Evolutionary conservation across 306 rosid genomes (phyloP), one percentile per base, ranked within the genome.

Genomic region (Elaeagnus macrophylla): DNA sequence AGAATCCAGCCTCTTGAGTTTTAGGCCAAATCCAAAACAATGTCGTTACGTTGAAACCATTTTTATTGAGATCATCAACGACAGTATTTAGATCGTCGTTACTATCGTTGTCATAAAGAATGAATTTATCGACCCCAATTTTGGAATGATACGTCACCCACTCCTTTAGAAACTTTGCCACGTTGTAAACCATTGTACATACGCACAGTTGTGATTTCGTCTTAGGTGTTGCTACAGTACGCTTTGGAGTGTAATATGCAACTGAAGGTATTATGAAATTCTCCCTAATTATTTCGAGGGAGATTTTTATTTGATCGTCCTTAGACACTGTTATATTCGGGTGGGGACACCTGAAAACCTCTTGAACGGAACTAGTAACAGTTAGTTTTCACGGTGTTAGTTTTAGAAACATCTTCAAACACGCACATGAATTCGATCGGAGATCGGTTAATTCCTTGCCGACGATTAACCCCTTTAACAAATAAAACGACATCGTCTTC

Each of bases 21-120:
- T 87, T 87, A 0, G 94, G 87, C 96, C 94, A 87, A 7, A 79
- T 72, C 96, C 96, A 83, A 12, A 75, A 62, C 45, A 75, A n/a
- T 7, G 76, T 66, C 57, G 59, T 77, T 5, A 83, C 58, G 14
- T 64, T 60, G 48, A 54, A 88, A 13, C 96, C 87, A 5, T 87
- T 77, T 0, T 3, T 16, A 25, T 72, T 76, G 5, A 87, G 78
- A 74, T 59, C 74, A 2, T 37, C 7, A 0, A 79, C 62, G 37
- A 75, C 75, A 5, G 39, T 16, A 0, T 13, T 39, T 5, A 75
- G 32, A 9, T 67, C 73, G 51, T 88, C 96, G 20, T 75, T 73
- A 63, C 89, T 83, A 0, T 66, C 83, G 38, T 81, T 88, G 56
- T 88, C 89, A 73, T 88, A 88, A 8, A 88, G 32, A 0, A 88